phyloP scores from a whole-genome alignment of 1,284 basidiomycete genomes.

The Neonothopanus nambi region DNA sequence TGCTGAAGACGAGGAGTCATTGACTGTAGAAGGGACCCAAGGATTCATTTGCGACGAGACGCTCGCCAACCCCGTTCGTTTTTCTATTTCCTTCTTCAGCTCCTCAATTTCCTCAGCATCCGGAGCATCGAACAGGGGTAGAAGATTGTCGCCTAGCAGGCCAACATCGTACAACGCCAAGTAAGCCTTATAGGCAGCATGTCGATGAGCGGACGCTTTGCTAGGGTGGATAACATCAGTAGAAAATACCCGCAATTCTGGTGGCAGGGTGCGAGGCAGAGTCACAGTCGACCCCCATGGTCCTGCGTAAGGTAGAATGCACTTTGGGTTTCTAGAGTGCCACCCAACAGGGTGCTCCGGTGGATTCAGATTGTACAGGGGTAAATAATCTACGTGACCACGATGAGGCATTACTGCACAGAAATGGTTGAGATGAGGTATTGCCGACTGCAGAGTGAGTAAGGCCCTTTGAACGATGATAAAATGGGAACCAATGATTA shows the following conservation, averaged over 20 bases:
- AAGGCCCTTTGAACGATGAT: constrained; percentile 48
- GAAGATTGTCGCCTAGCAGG: constrained; percentile 68
- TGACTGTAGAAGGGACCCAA: constrained; percentile 41
- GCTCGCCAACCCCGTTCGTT: constrained; percentile 52
- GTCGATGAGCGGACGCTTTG: constrained; percentile 65
- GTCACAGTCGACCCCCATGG: constrained; percentile 68
- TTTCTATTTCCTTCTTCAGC: constrained; percentile 62
- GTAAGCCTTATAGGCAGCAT: constrained; percentile 74
- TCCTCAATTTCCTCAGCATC: constrained; percentile 66
- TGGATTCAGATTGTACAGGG: constrained; percentile 68
- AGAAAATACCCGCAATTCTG: constrained; percentile 50
- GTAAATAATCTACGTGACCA: constrained; percentile 50
- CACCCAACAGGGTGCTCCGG: constrained; percentile 64
- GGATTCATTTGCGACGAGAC: constrained; percentile 66
- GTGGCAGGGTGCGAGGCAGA: constrained; percentile 57
- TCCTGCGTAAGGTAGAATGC: constrained; percentile 39
- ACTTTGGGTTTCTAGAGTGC: constrained; percentile 45
- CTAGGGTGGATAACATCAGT: constrained; percentile 48
- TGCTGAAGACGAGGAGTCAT: constrained; percentile 15
- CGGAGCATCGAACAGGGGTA: constrained; percentile 66
- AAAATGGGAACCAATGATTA: not conserved
- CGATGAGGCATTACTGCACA: constrained; percentile 68
- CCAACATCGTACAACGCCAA: constrained; percentile 55
- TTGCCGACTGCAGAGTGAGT: constrained; percentile 69
- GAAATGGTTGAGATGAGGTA: constrained; percentile 73